Base-by-base conservation (phyloP, 169 alveolate species). In the Plasmodium reichenowi region DNA sequence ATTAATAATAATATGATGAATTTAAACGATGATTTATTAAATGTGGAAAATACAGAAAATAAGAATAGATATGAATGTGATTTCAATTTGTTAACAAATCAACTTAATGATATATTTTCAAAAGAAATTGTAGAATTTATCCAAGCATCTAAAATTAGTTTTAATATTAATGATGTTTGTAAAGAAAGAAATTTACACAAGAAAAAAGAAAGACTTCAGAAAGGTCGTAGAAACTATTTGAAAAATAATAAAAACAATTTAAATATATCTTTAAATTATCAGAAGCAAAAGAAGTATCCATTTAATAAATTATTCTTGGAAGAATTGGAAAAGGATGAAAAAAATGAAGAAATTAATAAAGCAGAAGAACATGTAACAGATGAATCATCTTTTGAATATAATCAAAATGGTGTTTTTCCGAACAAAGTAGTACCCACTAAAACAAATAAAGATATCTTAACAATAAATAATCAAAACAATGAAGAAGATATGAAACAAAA, bases 101-200 rank as follows among this genome's bases (percentile, higher is more conserved):
- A 78, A 47, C 62, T 80, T 43, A 80, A 80, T 72, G 90, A 80
- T 80, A 80, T 80, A 38, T 80, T 80, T 54, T 80, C 90, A 20
- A 80, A 80, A 80, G 90, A 80, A 68, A 80, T 80, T 68, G 90
- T 80, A 8, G 90, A 80, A 17, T 80, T 80, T 29, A 80, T 80
- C 12, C 76, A 80, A 72, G 90, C 90, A 15, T 80, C 90, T 10
- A 56, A 68, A 80, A 80, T 29, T 32, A 80, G 74, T 29, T 80
- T 68, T 32, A 80, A 80, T 68, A 80, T 80, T 12, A 80, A 58
- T 50, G 90, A 80, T 15, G 83, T 80, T n/a, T 70, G 83, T 43
- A 80, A 80, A 48, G 90, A 68, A 63, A 70, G 90, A 43, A 80
- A 45, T 68, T 0, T 20, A 56, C 85, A 80, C 6, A 38, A 5